Evolutionary conservation across 108 stramenopile genomes (phyloP), one percentile per base, ranked within the genome.

Genomic region (Cyclotella cryptica): DNA sequence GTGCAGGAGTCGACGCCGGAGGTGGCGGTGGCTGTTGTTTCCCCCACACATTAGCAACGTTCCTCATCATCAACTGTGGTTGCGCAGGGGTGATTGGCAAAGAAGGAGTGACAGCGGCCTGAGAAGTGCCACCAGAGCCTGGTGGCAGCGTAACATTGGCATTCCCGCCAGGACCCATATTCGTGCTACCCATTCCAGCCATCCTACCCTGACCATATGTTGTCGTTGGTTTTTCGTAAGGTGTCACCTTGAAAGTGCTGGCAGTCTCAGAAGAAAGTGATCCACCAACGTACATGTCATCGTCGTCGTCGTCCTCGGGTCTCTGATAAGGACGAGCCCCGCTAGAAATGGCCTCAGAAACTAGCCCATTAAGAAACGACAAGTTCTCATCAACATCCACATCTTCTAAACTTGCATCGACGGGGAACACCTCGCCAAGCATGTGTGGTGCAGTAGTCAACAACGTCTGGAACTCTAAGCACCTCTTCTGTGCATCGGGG

Each of bases 361-460:
- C 97, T 64, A 84, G 91, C 1, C 89, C 88, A 79, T 98, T 89
- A 67, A 99, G 67, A 80, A 98, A 98, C 74, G 84, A 77, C 61
- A 99, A 76, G 66, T 90, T 87, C 54, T 87, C 85, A 79, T 98
- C 99, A 7, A 96, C 96, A 42, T 96, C 89, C 7, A 95, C 76
- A 74, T 93, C 97, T 79, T 98, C 98, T 61, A 92, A 94, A 60
- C 84, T 84, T 9, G 98, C 97, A 86, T 98, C 99, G 28, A 98
- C 95, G 21, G 99, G 99, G 11, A 99, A 87, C 14, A 98, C 93
- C 40, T 96, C 94, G 4, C 75, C 87, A 69, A 98, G 74, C 35
- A 96, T 60, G 21, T 90, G 88, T 4, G 93, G 90, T 21, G 89
- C 85, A 5, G 84, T 77, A 18, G 89, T 92, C 63, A 97, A 71